Evolutionary conservation across 129 eudicot genomes (phyloP), one percentile per base, ranked within the genome.

Genomic region (Glebionis coronaria): DNA sequence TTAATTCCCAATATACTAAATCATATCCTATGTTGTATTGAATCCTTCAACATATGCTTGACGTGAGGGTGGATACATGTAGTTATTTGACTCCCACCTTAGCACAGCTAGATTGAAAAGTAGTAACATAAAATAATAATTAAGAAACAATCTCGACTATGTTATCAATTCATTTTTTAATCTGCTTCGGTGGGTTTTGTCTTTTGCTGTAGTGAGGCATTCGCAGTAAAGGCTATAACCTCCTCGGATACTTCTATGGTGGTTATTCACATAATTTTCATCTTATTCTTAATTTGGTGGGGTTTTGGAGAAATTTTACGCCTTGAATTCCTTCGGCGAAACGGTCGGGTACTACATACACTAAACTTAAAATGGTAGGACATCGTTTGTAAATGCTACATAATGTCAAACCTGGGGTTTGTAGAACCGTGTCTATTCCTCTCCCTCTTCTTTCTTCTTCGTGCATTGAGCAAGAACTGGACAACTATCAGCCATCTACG

Each of bases 401-500:
- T 93, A 21, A 74, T 93, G 51, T 80, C 99, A 29, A 93, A 89
- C 80, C 88, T 93, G 29, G 99, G 99, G 74, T 88, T 93, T 79
- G 82, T 95, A 73, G 99, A 93, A 76, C 99, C 99, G 2, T 84
- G 95, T 78, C 71, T 89, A 45, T 88, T 82, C 58, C 97, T 93
- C 68, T 80, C 86, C 60, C 85, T 88, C 3, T 58, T 78, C 10
- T 89, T 89, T 74, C 99, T 93, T 53, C 82, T 93, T 19, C 99
- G 92, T 19, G 99, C 95, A 55, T 72, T 89, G 54, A 77, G 76
- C 61, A 86, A 44, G 73, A 89, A 81, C 38, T 93, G 97, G 97
- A n/a, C n/a, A 93, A 86, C 69, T n/a, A 18, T 70, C 75, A 82
- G 80, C 82, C 9, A 69, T 89, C 55, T 81, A 78, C 12, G 75